A percentile compares a stretch with the other conserved stretches of the same genome.
Conservation (phyloP, 148 eudicot species). For the Fagopyrum esculentum region DNA sequence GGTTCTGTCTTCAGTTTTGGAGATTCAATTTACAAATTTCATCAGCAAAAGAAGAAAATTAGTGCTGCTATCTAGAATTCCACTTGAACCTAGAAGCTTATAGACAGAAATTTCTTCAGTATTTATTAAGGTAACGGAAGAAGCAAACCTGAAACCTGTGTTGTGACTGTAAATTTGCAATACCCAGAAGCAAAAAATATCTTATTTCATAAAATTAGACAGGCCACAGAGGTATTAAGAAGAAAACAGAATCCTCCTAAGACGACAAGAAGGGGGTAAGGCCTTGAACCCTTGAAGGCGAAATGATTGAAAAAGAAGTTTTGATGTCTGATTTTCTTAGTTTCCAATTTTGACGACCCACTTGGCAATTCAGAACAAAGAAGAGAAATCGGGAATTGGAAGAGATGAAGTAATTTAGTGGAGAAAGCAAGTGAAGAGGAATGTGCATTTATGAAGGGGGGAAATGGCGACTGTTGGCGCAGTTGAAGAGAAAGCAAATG, state of each 20-base stretch:
- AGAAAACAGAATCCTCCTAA: neutral
- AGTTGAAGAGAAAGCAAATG: neutral
- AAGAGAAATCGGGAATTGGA: neutral
- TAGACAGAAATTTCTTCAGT: neutral
- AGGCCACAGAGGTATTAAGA: neutral
- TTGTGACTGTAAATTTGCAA: neutral
- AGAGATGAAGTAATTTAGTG: neutral
- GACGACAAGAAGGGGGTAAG: neutral
- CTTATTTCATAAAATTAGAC: too few species aligned
- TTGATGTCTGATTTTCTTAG: neutral
- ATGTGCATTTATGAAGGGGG: slow-evolving; percentile 2
- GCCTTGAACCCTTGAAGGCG: neutral
- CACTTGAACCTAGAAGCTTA: neutral
- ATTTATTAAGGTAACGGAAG: neutral
- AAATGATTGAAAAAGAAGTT: neutral
- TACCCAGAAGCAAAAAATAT: neutral
- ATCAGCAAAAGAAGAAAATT: neutral
- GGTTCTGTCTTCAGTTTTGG: neutral
- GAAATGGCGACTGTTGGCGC: neutral
- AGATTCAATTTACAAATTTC: neutral
- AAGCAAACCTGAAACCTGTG: slow-evolving; percentile 3
- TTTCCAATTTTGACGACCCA: neutral
- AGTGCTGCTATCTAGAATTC: neutral
- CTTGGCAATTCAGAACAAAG: neutral
- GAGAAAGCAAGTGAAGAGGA: neutral